Evolutionary conservation across 1,284 basidiomycete genomes (phyloP).

Genomic region (Ustilago hordei): DNA sequence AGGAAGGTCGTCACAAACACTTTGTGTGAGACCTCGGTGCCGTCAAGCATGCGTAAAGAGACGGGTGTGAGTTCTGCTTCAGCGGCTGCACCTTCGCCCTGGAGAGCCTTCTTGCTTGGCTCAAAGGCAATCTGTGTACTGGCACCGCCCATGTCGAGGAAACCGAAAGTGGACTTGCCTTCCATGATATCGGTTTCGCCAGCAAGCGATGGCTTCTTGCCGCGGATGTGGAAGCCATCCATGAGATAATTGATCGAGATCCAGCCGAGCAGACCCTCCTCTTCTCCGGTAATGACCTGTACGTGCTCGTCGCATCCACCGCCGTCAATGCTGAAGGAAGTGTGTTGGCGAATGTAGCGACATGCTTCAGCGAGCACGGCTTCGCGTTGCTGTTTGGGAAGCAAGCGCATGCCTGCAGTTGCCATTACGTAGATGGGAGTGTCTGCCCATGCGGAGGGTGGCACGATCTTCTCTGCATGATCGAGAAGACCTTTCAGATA

Average conservation of each 20-base stretch:
- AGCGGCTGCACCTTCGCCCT: slow-evolving; percentile 71
- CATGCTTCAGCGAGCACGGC: slow-evolving; percentile 83
- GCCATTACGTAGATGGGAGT: slow-evolving; percentile 95
- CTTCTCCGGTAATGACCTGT: slow-evolving; percentile 95
- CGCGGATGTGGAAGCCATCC: slow-evolving; percentile 82
- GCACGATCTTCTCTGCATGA: slow-evolving; percentile 85
- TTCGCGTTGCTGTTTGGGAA: slow-evolving; percentile 78
- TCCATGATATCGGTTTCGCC: slow-evolving; percentile 60
- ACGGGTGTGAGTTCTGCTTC: slow-evolving; percentile 72
- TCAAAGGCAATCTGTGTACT: slow-evolving; percentile 98
- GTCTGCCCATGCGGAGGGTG: slow-evolving; percentile 81
- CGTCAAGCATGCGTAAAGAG: slow-evolving; percentile 82
- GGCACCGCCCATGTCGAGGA: slow-evolving; percentile 98
- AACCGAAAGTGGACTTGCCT: slow-evolving; percentile 87
- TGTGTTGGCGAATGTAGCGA: slow-evolving; percentile 82
- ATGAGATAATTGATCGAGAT: slow-evolving; percentile 97
- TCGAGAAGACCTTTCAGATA: slow-evolving; percentile 86
- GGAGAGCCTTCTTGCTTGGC: slow-evolving; percentile 74
- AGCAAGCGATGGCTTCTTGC: slow-evolving; percentile 41
- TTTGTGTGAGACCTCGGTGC: slow-evolving; percentile 86
- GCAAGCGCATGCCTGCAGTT: slow-evolving; percentile 95
- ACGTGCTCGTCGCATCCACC: slow-evolving; percentile 83
- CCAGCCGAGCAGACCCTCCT: slow-evolving; percentile 98
- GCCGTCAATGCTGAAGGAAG: slow-evolving; percentile 76
- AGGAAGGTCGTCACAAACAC: slow-evolving; percentile 99